phyloP scores from a whole-genome alignment of 2,329 filamentous ascomycete genomes.

The Thielaviopsis populi region DNA sequence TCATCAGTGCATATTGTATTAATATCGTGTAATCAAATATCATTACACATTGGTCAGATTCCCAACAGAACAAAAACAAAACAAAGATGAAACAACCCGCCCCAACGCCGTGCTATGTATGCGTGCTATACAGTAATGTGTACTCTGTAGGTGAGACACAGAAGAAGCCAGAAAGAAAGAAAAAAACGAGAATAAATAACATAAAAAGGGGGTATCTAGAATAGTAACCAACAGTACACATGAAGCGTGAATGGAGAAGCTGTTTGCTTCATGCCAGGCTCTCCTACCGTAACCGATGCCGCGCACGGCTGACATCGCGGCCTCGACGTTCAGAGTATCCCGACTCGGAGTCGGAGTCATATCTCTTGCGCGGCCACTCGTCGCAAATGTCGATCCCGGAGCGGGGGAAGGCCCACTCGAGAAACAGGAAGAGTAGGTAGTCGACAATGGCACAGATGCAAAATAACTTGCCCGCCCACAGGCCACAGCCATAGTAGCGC shows the following conservation, averaged over 20 bases:
- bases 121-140: neutral
- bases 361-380: constrained; percentile 71
- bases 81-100: neutral
- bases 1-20: neutral
- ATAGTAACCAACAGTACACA: neutral
- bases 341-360: constrained; percentile 14
- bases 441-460: constrained; percentile 90
- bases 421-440: constrained; percentile 74
- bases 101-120: neutral
- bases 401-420: constrained; percentile 76
- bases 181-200: neutral
- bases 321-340: constrained; percentile 7
- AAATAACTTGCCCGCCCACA: constrained; percentile 96
- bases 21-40: neutral
- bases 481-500: constrained; percentile 91
- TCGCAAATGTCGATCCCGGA: constrained; percentile 76
- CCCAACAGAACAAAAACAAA: neutral
- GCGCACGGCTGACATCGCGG: constrained; percentile 4
- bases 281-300: neutral
- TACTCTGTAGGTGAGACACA: neutral
- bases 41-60: neutral
- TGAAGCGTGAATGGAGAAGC: neutral
- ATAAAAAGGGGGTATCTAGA: neutral
- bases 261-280: neutral
- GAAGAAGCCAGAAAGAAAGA: neutral